These are phyloP conservation scores for Begonia fuchsioides DNA, from an alignment of 306 rosid genomes.

Conservation along the genomic window DNA sequence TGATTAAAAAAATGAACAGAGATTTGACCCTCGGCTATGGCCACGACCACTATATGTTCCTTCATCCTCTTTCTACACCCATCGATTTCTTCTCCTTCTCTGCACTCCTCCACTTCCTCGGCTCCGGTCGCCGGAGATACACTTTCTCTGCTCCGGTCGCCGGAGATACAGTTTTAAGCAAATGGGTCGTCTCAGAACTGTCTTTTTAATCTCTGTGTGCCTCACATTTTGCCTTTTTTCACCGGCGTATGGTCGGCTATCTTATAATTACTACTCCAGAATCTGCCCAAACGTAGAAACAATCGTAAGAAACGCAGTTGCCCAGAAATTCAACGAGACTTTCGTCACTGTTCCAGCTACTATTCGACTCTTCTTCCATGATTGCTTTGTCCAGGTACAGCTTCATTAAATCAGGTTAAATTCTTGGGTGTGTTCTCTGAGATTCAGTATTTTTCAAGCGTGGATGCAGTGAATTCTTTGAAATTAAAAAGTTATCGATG, in stretches of 20 bases:
- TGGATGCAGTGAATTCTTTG: too few relatives aligned
- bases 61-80: background rate
- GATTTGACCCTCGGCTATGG: too few relatives aligned
- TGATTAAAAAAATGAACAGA: too few relatives aligned
- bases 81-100: background rate
- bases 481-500: too few relatives aligned
- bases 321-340: slow-evolving; percentile 47
- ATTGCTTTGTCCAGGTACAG: slow-evolving; percentile 59
- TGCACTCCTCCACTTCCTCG: background rate
- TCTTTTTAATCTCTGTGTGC: slow-evolving; percentile 21
- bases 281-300: slow-evolving; percentile 64
- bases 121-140: background rate
- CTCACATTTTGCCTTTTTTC: slow-evolving; percentile 17
- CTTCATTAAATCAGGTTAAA: background rate
- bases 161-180: background rate
- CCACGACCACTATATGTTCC: background rate
- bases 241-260: slow-evolving; percentile 43
- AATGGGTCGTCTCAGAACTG: slow-evolving; percentile 31
- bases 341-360: slow-evolving; percentile 72
- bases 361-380: slow-evolving; percentile 79
- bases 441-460: too few relatives aligned
- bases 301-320: slow-evolving; percentile 49
- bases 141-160: background rate
- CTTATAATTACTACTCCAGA: slow-evolving; percentile 41
- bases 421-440: background rate